phyloP scores from a whole-genome alignment of 306 rosid genomes.

The Quercus wislizeni region DNA sequence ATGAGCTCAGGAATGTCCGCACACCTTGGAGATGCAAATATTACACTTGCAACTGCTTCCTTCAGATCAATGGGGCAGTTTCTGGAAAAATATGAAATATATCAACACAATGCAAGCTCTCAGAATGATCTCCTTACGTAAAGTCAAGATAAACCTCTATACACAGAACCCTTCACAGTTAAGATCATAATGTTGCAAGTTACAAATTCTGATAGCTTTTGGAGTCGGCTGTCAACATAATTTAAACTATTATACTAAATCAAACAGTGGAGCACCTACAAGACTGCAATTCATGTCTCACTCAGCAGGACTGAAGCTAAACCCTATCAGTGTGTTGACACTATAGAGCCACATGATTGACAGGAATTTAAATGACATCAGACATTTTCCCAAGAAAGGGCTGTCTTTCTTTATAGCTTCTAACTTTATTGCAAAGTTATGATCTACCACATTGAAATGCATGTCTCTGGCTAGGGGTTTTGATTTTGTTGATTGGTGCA shows the following conservation, averaged over 20 bases:
- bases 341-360: neutral
- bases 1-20: slow-evolving; percentile 81
- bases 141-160: neutral
- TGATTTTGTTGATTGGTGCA: no score
- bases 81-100: slow-evolving; percentile 40
- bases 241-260: neutral
- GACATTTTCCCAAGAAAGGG: neutral
- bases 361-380: neutral
- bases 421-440: no score
- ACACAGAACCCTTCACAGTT: neutral
- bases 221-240: neutral
- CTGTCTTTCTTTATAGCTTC: no score
- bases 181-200: neutral
- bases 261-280: neutral
- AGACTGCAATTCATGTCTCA: slow-evolving; percentile 4
- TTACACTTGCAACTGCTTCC: slow-evolving; percentile 86
- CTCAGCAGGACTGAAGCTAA: slow-evolving; percentile 11
- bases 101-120: slow-evolving; percentile 16
- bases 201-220: neutral
- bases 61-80: slow-evolving; percentile 86
- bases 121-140: neutral
- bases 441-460: no score
- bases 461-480: neutral
- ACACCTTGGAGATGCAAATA: slow-evolving; percentile 93
- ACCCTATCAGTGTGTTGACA: no score